Conservation (phyloP, 2,329 filamentous ascomycete genomes). For the Ciborinia camelliae region DNA sequence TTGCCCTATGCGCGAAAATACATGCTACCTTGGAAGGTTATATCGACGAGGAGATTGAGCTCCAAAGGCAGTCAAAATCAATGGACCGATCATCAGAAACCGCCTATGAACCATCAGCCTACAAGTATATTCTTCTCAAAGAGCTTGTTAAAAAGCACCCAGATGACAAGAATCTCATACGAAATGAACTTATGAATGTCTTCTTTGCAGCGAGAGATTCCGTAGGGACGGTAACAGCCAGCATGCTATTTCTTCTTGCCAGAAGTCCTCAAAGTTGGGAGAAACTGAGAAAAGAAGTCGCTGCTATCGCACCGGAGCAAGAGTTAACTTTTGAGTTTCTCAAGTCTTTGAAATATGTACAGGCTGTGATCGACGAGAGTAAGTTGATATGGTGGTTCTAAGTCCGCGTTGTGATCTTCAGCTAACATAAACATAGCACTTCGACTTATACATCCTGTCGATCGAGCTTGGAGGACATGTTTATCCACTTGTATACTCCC, state of each 20-base stretch:
- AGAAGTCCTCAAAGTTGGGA: slow-evolving; percentile 32
- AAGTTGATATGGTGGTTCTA: slow-evolving; percentile 25
- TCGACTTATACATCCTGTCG: slow-evolving; percentile 40
- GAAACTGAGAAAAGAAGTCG: slow-evolving; percentile 33
- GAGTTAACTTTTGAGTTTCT: slow-evolving; percentile 48
- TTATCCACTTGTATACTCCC: slow-evolving; percentile 27
- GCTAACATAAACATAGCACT: slow-evolving; percentile 26
- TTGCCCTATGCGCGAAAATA: slow-evolving; percentile 17
- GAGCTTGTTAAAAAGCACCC: slow-evolving; percentile 46
- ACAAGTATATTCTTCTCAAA: slow-evolving; percentile 44
- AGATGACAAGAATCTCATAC: slow-evolving; percentile 40
- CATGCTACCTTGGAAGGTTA: slow-evolving; percentile 22
- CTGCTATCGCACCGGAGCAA: slow-evolving; percentile 33
- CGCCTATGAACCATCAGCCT: background rate
- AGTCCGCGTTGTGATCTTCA: slow-evolving; percentile 5
- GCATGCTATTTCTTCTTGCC: slow-evolving; percentile 33
- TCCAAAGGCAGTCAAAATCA: slow-evolving; percentile 1
- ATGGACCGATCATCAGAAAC: background rate
- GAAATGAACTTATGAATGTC: slow-evolving; percentile 37
- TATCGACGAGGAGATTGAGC: slow-evolving; percentile 21
- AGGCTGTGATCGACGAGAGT: slow-evolving; percentile 56
- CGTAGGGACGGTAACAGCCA: slow-evolving; percentile 40
- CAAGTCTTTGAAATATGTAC: slow-evolving; percentile 51
- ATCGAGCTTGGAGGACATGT: slow-evolving; percentile 18
- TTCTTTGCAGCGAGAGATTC: slow-evolving; percentile 43